phyloP scores from a whole-genome alignment of 768 basidiomycete species.

The Russula earlei region DNA sequence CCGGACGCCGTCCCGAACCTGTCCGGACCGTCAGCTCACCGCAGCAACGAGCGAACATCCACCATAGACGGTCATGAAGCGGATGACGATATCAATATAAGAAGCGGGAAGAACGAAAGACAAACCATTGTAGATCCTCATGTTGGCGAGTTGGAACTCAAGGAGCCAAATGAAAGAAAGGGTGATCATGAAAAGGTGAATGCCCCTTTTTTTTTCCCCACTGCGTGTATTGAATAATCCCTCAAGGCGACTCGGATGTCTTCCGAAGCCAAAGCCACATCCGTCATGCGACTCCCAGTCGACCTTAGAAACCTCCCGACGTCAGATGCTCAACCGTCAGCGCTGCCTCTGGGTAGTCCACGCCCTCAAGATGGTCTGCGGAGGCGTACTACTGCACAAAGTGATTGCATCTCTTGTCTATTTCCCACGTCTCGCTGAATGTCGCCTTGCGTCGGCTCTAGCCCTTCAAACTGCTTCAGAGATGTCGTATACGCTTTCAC shows the following conservation, averaged over 20 bases:
- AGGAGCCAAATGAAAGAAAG: background rate
- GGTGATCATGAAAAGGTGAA: background rate
- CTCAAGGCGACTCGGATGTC: background rate
- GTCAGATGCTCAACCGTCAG: background rate
- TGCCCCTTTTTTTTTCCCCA: background rate
- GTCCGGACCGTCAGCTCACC: background rate
- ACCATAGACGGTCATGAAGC: background rate
- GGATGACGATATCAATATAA: background rate
- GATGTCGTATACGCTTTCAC: background rate
- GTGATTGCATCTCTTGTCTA: background rate
- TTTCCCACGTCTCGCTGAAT: background rate
- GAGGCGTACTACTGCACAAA: conserved; percentile 5
- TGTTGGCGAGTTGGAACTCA: background rate
- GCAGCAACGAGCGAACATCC: no score
- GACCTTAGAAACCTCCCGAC: background rate
- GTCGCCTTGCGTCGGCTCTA: background rate
- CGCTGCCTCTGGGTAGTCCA: background rate
- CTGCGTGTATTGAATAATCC: background rate
- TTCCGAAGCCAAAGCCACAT: background rate
- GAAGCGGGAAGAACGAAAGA: background rate
- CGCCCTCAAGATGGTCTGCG: background rate
- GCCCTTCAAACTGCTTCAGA: background rate
- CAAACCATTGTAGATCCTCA: background rate
- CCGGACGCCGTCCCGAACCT: background rate
- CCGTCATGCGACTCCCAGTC: background rate